Conservation (phyloP, 352 stramenopile species). For the Nothophytophthora sp. region DNA sequence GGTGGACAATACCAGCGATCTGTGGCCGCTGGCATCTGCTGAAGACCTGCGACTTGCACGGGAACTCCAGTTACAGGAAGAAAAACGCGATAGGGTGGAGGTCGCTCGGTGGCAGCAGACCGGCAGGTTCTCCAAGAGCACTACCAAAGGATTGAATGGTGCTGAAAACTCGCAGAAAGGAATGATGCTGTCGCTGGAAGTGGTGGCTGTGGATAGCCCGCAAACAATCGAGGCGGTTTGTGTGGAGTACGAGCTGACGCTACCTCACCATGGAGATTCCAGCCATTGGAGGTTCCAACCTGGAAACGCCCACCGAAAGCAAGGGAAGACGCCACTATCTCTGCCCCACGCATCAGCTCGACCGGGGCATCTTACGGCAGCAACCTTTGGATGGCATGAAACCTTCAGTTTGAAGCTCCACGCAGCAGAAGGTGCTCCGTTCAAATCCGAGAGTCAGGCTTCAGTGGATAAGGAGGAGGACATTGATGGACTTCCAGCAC, state of each 20-base stretch:
- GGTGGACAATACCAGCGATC: slow-evolving; percentile 58
- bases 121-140: slow-evolving; percentile 2
- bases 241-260: slow-evolving; percentile 29
- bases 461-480: not conserved
- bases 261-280: slow-evolving; percentile 4
- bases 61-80: slow-evolving; percentile 48
- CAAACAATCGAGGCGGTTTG: slow-evolving; percentile 22
- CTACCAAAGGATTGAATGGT: not conserved
- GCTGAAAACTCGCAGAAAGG: not conserved
- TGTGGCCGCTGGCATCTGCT: slow-evolving; percentile 36
- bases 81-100: slow-evolving; percentile 29
- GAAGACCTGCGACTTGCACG: slow-evolving; percentile 40
- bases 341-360: slow-evolving; percentile 8
- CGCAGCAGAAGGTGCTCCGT: slow-evolving; percentile 1
- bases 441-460: not conserved
- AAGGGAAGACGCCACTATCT: slow-evolving; percentile 21
- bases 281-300: slow-evolving; percentile 22
- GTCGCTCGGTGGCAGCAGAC: slow-evolving; percentile 34
- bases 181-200: slow-evolving; percentile 27
- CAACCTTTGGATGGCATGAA: slow-evolving; percentile 20
- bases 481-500: not conserved
- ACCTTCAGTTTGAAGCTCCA: slow-evolving; percentile 25
- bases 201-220: slow-evolving; percentile 26
- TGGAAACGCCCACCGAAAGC: not conserved
- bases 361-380: slow-evolving; percentile 2